Conservation (phyloP, 2,329 filamentous ascomycete species). For the Cercospora brassicicola region DNA sequence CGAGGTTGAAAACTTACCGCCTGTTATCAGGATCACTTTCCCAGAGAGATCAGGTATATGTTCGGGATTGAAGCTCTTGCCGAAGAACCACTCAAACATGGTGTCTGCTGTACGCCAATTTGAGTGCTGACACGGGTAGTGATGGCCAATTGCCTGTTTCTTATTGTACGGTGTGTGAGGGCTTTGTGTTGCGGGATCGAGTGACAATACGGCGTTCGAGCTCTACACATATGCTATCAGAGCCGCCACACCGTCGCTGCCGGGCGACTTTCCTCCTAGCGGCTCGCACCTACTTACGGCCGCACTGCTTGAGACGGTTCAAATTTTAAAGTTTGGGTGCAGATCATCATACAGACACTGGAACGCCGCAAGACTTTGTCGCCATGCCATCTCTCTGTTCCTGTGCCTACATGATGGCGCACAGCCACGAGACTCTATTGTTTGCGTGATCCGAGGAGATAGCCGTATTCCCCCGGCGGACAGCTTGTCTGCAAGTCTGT, state of each 20-base stretch:
- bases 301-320: not conserved
- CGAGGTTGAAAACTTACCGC: constrained; percentile 17
- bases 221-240: not conserved
- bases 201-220: not conserved
- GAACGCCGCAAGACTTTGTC: not conserved
- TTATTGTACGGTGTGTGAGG: not conserved
- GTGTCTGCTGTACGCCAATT: not conserved
- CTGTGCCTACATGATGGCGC: not conserved
- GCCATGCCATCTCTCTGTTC: not conserved
- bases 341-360: not conserved
- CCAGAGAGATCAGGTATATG: constrained; percentile 38
- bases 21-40: constrained; percentile 37
- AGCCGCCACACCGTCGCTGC: not conserved
- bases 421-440: not conserved
- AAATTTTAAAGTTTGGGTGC: not conserved
- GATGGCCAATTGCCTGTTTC: not conserved
- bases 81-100: constrained; percentile 26
- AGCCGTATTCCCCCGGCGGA: not conserved
- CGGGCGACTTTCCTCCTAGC: not conserved
- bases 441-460: not conserved
- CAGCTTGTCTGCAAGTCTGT: not conserved
- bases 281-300: not conserved
- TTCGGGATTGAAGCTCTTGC: constrained; percentile 33
- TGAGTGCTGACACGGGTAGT: not conserved
- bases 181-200: not conserved